Percentiles rank a stretch among this genome's conserved stretches.
Evolutionary conservation across 768 basidiomycete species (phyloP).

Genomic region (Cystoderma amianthinum): DNA sequence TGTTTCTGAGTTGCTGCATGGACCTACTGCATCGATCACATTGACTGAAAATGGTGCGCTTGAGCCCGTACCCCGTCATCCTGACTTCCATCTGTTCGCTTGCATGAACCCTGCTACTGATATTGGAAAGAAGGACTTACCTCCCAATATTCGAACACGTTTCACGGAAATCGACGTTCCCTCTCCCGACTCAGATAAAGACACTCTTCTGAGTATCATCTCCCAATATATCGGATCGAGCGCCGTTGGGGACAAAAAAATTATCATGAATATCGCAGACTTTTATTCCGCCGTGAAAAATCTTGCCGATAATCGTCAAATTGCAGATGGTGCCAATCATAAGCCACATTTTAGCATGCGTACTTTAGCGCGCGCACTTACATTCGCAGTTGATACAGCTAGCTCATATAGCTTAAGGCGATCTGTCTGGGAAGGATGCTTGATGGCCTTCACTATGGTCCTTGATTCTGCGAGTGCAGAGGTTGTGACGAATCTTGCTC

Average conservation of each 20-base stretch:
- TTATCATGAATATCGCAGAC: conserved; percentile 87
- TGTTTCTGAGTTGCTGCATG: conserved; percentile 79
- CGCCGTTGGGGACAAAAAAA: conserved; percentile 79
- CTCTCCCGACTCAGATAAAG: conserved; percentile 88
- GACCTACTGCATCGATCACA: conserved; percentile 83
- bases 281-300: conserved; percentile 81
- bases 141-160: conserved; percentile 79
- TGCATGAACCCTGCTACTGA: conserved; percentile 99
- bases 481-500: conserved; percentile 60
- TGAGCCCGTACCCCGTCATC: conserved; percentile 85
- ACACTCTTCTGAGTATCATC: conserved; percentile 83
- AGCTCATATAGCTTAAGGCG: conserved; percentile 73
- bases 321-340: conserved; percentile 92
- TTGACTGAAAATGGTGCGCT: conserved; percentile 90
- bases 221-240: conserved; percentile 82
- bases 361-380: conserved; percentile 84
- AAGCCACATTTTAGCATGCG: conserved; percentile 97
- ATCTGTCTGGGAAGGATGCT: conserved; percentile 90
- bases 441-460: conserved; percentile 98
- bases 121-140: conserved; percentile 95
- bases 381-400: conserved; percentile 82
- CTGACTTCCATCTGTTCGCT: conserved; percentile 93
- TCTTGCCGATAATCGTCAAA: conserved; percentile 62
- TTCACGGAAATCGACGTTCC: conserved; percentile 96
- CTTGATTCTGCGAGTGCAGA: conserved; percentile 69